A percentile compares a stretch with the other conserved stretches of the same genome.
These are phyloP conservation scores for Onygenales sp. DNA, from an alignment of 2,329 filamentous ascomycete genomes.

Conservation along the genomic window DNA sequence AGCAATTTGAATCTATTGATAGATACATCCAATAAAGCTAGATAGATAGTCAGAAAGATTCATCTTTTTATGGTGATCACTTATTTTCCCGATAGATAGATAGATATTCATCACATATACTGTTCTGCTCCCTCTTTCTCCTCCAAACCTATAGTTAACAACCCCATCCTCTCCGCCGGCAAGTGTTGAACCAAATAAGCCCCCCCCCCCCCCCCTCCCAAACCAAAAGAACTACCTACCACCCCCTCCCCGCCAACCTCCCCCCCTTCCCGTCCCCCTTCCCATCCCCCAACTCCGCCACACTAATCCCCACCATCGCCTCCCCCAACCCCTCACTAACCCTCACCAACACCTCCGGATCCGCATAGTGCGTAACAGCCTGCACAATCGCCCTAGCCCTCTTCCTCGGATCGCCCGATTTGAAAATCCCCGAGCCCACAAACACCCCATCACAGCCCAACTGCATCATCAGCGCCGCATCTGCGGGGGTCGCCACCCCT, in stretches of 20 bases:
- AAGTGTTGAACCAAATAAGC: too few species aligned
- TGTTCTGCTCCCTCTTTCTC: too few species aligned
- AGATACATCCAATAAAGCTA: too few species aligned
- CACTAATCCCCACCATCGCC: constrained; percentile 95
- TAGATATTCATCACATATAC: too few species aligned
- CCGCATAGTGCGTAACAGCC: constrained; percentile 82
- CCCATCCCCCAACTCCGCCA: constrained; percentile 58
- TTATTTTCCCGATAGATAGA: too few species aligned
- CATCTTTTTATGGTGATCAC: too few species aligned
- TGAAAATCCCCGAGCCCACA: constrained; percentile 95
- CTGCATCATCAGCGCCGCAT: constrained; percentile 98
- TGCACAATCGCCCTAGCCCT: constrained; percentile 90
- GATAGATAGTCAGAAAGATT: too few species aligned
- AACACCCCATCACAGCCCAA: constrained; percentile 96
- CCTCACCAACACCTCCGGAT: constrained; percentile 76
- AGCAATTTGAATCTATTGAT: too few species aligned
- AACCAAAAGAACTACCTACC: constrained; percentile 43
- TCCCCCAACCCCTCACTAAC: constrained; percentile 85
- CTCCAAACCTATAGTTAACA: too few species aligned
- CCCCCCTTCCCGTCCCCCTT: constrained; percentile 54
- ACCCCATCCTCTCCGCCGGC: too few species aligned
- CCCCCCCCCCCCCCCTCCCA: too few species aligned
- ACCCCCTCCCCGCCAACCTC: constrained; percentile 77
- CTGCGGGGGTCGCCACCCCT: constrained; percentile 97
- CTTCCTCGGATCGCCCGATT: constrained; percentile 82